Percentiles rank a stretch among this genome's conserved stretches.
phyloP scores from a whole-genome alignment of 2,329 filamentous ascomycete genomes.

The Didymella keratinophila region DNA sequence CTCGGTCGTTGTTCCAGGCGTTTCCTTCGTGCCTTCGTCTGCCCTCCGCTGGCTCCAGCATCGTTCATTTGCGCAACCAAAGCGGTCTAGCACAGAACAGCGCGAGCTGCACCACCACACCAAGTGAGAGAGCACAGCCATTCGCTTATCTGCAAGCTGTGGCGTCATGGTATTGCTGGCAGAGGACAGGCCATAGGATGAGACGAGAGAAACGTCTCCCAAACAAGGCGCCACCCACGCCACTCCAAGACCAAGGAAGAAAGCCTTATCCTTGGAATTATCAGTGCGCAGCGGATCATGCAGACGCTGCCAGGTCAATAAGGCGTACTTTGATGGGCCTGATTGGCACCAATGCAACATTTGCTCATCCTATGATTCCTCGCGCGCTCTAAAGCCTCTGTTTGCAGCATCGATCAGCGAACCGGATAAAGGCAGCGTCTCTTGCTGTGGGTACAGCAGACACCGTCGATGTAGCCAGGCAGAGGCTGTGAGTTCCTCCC shows the following conservation, averaged over 20 bases:
- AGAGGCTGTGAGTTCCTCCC: conserved; percentile 17
- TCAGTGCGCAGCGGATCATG: conserved; percentile 32
- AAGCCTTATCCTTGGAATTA: conserved; percentile 31
- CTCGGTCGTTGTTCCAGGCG: background rate
- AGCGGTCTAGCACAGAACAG: conserved; percentile 24
- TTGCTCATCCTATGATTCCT: conserved; percentile 32
- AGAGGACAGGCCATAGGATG: conserved; percentile 19
- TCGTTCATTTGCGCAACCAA: conserved; percentile 28
- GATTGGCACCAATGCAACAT: conserved; percentile 33
- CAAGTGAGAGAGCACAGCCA: conserved; percentile 39
- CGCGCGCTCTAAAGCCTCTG: conserved; percentile 36
- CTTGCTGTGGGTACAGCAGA: conserved; percentile 17
- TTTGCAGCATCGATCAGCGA: conserved; percentile 39
- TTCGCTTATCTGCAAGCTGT: conserved; percentile 45
- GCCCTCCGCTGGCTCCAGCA: conserved; percentile 20
- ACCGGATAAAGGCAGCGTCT: conserved; percentile 17
- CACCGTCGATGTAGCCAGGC: conserved; percentile 30
- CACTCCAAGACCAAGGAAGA: conserved; percentile 36
- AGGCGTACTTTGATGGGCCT: conserved; percentile 26
- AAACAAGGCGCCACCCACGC: conserved; percentile 43
- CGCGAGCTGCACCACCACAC: conserved; percentile 37
- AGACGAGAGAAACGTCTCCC: conserved; percentile 20
- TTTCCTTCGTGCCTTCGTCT: conserved; percentile 14
- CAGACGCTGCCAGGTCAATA: conserved; percentile 24
- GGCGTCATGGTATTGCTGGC: conserved; percentile 37